Percentiles rank a stretch among this genome's conserved stretches.
phyloP scores from a whole-genome alignment of 2,329 filamentous ascomycete species.

The Penicillium decumbens region DNA sequence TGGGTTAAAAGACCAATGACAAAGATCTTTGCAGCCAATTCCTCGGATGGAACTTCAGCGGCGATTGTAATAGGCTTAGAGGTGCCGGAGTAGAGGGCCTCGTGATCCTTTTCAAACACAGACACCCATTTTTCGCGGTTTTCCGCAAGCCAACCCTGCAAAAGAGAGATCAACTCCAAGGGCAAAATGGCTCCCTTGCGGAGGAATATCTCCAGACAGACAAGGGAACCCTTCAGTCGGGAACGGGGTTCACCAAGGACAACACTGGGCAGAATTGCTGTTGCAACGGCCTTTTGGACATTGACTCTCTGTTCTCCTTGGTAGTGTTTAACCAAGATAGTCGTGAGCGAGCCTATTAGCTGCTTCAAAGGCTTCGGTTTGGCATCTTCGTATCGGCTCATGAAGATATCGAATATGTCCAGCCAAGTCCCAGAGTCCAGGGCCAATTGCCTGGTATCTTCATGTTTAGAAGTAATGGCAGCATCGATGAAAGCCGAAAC shows the following conservation, averaged over 20 bases:
- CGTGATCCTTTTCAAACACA: constrained; percentile 31
- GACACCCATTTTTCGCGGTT: constrained; percentile 31
- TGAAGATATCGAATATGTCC: constrained; percentile 37
- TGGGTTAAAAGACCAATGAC: constrained; percentile 31
- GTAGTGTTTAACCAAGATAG: constrained; percentile 30
- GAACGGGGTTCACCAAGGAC: constrained; percentile 39
- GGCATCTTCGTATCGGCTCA: constrained; percentile 41
- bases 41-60: constrained; percentile 10
- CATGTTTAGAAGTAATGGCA: constrained; percentile 29
- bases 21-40: constrained; percentile 30
- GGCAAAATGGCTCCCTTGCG: constrained; percentile 36
- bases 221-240: constrained; percentile 36
- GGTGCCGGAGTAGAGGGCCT: constrained; percentile 27
- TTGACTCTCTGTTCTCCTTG: constrained; percentile 16
- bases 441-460: constrained; percentile 31
- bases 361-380: constrained; percentile 46
- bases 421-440: constrained; percentile 37
- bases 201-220: constrained; percentile 36
- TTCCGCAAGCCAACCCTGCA: constrained; percentile 33
- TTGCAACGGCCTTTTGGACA: constrained; percentile 24
- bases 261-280: constrained; percentile 34
- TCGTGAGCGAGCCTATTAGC: constrained; percentile 40
- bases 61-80: constrained; percentile 12
- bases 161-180: constrained; percentile 28
- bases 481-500: constrained; percentile 43